Evolutionary conservation across 2,329 filamentous ascomycete genomes (phyloP).

Genomic region (Neoscytalidium dimidiatum): DNA sequence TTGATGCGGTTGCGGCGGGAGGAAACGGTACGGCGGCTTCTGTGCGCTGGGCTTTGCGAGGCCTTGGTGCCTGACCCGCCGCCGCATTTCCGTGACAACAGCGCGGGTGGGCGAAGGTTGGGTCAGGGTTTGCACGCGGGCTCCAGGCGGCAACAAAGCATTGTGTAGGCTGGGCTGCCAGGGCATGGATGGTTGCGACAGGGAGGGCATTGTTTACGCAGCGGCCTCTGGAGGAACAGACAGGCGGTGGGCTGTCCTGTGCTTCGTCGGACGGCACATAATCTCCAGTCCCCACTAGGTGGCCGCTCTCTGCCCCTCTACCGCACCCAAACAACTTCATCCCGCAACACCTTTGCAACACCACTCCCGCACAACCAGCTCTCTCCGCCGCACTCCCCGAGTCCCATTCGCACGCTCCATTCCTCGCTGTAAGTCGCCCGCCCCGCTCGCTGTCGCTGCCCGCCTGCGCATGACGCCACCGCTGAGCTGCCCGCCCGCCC

Average conservation of each 20-base stretch:
- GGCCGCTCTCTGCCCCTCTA: constrained; percentile 16
- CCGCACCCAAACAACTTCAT: constrained; percentile 7
- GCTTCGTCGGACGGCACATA: neutral
- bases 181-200: neutral
- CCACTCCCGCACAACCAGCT: neutral
- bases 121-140: neutral
- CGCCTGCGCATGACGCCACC: constrained; percentile 10
- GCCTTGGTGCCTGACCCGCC: neutral
- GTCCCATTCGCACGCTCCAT: constrained; percentile 8
- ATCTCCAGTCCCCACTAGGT: constrained; percentile 18
- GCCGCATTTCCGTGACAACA: neutral
- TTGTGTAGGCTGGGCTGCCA: neutral
- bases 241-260: constrained; percentile 12
- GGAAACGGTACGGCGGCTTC: neutral
- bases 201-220: constrained; percentile 15
- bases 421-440: constrained; percentile 15
- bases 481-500: constrained; percentile 4
- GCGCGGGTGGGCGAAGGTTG: neutral
- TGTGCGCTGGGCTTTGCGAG: neutral
- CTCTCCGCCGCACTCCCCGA: constrained; percentile 1
- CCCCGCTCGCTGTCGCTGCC: neutral
- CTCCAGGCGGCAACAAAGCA: neutral
- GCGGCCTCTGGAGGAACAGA: constrained; percentile 2
- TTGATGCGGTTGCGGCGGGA: neutral
- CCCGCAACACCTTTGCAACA: constrained; percentile 1